Conservation (phyloP, 2,329 filamentous ascomycete genomes). For the Beauveria medogensis region DNA sequence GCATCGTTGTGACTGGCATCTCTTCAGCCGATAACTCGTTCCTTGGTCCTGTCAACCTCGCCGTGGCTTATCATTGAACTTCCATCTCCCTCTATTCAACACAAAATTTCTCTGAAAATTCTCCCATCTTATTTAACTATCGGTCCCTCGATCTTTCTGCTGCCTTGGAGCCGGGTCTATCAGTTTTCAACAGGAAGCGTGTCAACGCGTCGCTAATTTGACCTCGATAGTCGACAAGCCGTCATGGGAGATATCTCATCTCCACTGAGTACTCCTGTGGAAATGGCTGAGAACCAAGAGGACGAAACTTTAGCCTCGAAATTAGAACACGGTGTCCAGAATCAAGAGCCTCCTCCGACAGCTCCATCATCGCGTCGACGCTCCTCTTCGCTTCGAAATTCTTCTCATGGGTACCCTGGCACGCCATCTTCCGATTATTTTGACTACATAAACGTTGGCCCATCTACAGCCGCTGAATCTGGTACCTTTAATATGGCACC, state of each 20-base stretch:
- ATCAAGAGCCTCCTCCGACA: background rate
- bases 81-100: too few relatives aligned
- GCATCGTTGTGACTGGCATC: background rate
- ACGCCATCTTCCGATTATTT: constrained; percentile 30
- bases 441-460: constrained; percentile 23
- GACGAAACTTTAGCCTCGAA: background rate
- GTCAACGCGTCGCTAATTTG: background rate
- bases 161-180: background rate
- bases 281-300: background rate
- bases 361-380: background rate
- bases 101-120: background rate
- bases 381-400: background rate
- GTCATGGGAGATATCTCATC: constrained; percentile 7
- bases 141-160: background rate
- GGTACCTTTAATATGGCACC: constrained; percentile 33
- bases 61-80: background rate
- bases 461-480: constrained; percentile 6
- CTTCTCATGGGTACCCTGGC: constrained; percentile 15
- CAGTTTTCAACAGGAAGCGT: background rate
- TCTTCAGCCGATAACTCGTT: background rate
- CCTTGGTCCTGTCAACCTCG: background rate
- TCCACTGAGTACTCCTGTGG: background rate
- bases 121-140: too few relatives aligned
- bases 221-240: background rate
- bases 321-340: too few relatives aligned